phyloP scores from a whole-genome alignment of 805 yeast species.

The Monosporozyma servazzii region DNA sequence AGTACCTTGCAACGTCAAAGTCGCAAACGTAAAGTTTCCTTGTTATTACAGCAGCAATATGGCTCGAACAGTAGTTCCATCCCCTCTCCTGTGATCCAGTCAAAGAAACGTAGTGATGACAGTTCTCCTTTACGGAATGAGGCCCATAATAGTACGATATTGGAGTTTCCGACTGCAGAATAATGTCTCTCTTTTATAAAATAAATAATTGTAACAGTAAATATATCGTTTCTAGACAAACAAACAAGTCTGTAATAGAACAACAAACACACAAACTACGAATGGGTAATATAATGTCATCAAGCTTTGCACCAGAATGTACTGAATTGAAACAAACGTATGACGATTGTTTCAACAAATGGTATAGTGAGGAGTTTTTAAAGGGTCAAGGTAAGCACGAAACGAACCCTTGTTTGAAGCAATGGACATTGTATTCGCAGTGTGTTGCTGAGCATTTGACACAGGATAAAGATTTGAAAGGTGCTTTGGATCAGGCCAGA shows the following conservation, averaged over 20 bases:
- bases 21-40: constrained; percentile 26
- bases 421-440: constrained; percentile 82
- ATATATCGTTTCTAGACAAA: too few relatives aligned
- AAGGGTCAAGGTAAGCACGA: constrained; percentile 35
- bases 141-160: background rate
- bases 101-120: background rate
- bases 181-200: background rate
- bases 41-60: constrained; percentile 26
- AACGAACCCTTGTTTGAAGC: constrained; percentile 81
- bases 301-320: constrained; percentile 96
- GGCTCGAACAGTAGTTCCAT: constrained; percentile 26
- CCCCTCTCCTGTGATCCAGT: constrained; percentile 17
- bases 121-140: constrained; percentile 5
- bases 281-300: constrained; percentile 69
- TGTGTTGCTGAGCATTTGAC: constrained; percentile 71
- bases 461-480: constrained; percentile 59
- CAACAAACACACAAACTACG: background rate
- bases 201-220: background rate
- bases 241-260: background rate
- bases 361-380: constrained; percentile 85
- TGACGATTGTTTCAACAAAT: constrained; percentile 85
- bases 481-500: constrained; percentile 80
- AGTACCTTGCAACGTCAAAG: constrained; percentile 25
- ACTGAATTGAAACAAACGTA: constrained; percentile 76
- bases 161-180: constrained; percentile 2